Base-by-base conservation (phyloP, 2,329 filamentous ascomycete genomes). In the Fusarium chlamydosporum region DNA sequence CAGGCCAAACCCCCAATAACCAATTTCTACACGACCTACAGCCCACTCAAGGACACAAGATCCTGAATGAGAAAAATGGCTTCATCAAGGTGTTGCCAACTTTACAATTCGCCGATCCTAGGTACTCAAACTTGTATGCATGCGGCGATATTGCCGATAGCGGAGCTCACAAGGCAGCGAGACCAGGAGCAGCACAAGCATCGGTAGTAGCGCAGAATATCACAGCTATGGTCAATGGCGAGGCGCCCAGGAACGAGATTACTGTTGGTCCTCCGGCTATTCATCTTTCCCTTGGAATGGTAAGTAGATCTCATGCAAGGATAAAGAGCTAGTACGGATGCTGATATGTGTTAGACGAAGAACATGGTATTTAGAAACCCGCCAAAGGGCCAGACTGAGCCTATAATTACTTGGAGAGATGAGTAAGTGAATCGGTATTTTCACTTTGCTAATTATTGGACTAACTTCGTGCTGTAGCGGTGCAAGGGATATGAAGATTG, bases 361-460 rank as follows among this genome's bases (percentile, higher is more conserved):
- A 74, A 72, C 2, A 75, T 74, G 37, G 71, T 75, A 15, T 75
- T 74, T 26, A 53, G 72, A 43, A 75, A 74, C 7, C 72, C 72
- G 1, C 46, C 43, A 10, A 65, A 67, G 7, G 72, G 71, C 0
- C 40, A 60, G 34, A 66, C 65, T 4, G 72, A 74, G 15, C 72
- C 72, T 1, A 60, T 33, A 0, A 31, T 74, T 6, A 72, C 45
- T 0, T 67, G 64, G 58, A 74, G 67, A 34, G 72, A 74, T 0
- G 72, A 74, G 72, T 74, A 53, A 64, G 72, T 68, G 0, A 8
- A 34, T 0, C 1, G 1, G 5, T 9, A 0, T 0, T 1, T 26
- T 6, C 1, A 2, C 7, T 5, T 3, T 1, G 4, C 15, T 2
- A 2, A 10, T 1, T 18, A 26, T 1, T 18, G 20, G 12, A 35